Conservation (phyloP, 768 basidiomycete species). For the Mycena haematopus region DNA sequence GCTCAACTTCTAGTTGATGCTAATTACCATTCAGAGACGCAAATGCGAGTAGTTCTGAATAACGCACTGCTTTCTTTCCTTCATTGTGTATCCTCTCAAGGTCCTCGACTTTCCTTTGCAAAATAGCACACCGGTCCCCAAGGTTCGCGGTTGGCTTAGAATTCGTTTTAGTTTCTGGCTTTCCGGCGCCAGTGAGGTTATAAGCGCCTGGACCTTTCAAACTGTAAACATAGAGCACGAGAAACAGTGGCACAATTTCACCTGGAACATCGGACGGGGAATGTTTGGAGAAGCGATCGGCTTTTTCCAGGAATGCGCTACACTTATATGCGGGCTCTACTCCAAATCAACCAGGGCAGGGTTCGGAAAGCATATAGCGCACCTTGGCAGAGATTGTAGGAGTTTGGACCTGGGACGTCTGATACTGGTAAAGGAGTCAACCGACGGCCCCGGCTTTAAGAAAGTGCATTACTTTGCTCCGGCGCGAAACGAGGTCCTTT, state of each 20-base stretch:
- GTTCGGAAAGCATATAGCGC: background rate
- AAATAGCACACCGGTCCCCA: conserved; percentile 56
- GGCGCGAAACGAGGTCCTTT: conserved; percentile 55
- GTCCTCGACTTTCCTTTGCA: conserved; percentile 70
- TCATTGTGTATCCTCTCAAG: conserved; percentile 68
- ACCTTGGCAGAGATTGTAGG: conserved; percentile 54
- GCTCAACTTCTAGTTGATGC: conserved; percentile 69
- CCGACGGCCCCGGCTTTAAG: background rate
- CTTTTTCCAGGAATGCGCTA: conserved; percentile 64
- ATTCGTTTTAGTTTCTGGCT: conserved; percentile 35
- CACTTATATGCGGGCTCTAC: conserved; percentile 54
- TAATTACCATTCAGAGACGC: conserved; percentile 34
- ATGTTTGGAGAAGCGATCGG: conserved; percentile 56
- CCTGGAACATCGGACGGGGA: conserved; percentile 50
- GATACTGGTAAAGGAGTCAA: conserved; percentile 40
- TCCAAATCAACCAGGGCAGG: background rate
- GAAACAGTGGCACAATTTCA: conserved; percentile 31
- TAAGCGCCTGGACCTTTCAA: conserved; percentile 44
- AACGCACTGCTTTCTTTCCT: conserved; percentile 67
- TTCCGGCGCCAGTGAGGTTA: conserved; percentile 33
- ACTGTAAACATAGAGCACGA: background rate
- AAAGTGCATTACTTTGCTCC: conserved; percentile 40
- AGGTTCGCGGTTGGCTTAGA: conserved; percentile 29
- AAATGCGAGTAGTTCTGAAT: background rate
- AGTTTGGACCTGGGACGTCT: conserved; percentile 59